phyloP scores from a whole-genome alignment of 805 yeast genomes.

The Komagataella pseudopastoris region DNA sequence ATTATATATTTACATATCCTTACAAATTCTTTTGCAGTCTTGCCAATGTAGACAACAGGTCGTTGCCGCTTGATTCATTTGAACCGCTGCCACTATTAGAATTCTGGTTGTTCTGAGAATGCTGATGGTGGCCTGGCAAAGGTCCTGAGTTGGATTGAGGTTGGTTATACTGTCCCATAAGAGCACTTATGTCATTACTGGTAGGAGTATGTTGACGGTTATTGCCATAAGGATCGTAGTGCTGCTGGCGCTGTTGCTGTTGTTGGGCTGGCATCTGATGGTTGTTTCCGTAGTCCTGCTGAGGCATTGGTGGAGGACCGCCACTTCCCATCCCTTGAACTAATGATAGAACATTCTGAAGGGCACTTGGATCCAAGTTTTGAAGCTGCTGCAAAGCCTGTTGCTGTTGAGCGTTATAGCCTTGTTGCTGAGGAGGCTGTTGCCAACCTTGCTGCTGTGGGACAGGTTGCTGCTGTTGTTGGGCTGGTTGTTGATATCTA shows the following conservation, averaged over 20 bases:
- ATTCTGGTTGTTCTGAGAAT: constrained; percentile 1
- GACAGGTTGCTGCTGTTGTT: constrained; percentile 8
- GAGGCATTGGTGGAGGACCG: constrained; percentile 3
- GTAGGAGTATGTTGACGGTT: constrained; percentile 1
- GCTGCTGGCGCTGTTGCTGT: not conserved
- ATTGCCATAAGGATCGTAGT: constrained; percentile 2
- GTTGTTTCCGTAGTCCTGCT: constrained; percentile 1
- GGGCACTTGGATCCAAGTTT: not conserved
- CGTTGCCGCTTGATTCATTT: not conserved
- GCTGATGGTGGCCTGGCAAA: constrained; percentile 2
- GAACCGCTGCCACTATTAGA: constrained; percentile 1
- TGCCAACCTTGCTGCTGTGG: constrained; percentile 7
- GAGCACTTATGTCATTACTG: constrained; percentile 1
- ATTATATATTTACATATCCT: not conserved
- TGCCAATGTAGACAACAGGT: constrained; percentile 4
- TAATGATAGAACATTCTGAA: not conserved
- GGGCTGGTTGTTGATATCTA: constrained; percentile 8
- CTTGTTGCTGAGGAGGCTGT: constrained; percentile 4
- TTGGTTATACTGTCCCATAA: constrained; percentile 2
- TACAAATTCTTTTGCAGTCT: constrained; percentile 4
- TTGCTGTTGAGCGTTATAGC: not conserved
- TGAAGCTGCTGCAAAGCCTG: constrained; percentile 2
- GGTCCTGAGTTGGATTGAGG: constrained; percentile 2
- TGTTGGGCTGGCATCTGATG: not conserved
- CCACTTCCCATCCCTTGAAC: not conserved